Conservation (phyloP, 768 basidiomycete genomes). For the Phlebiopsis gigantea region DNA sequence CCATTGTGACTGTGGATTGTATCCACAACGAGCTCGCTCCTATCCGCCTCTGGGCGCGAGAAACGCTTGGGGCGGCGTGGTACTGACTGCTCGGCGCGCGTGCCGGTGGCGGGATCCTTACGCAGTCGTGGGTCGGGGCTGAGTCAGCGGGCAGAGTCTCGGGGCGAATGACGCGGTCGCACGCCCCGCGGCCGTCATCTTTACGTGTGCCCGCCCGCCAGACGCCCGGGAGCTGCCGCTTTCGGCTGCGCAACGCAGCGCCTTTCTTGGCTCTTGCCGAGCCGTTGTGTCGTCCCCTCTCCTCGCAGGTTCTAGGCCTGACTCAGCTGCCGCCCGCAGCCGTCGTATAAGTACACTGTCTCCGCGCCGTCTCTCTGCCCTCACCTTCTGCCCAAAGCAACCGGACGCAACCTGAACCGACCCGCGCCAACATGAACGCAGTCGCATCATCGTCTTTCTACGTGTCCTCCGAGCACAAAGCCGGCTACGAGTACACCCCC, state of each 20-base stretch:
- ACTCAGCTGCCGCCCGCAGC: not conserved
- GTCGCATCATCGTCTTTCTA: conserved; percentile 3
- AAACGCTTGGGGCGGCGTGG: too few relatives aligned
- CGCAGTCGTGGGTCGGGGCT: too few relatives aligned
- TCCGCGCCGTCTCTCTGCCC: not conserved
- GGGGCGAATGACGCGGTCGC: not conserved
- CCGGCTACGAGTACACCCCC: not conserved
- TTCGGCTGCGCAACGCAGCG: not conserved
- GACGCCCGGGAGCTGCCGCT: not conserved
- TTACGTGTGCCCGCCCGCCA: not conserved
- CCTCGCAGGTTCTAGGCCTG: not conserved
- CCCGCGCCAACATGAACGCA: conserved; percentile 7
- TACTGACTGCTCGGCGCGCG: too few relatives aligned
- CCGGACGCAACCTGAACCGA: not conserved
- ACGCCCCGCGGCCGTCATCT: not conserved
- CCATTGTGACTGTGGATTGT: too few relatives aligned
- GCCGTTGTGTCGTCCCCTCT: not conserved
- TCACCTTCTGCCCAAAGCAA: too few relatives aligned
- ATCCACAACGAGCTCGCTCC: too few relatives aligned
- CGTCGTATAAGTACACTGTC: not conserved
- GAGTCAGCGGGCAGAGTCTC: too few relatives aligned
- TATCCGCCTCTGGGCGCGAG: too few relatives aligned
- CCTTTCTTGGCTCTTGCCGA: not conserved
- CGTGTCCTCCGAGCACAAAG: not conserved
- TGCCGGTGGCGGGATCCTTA: too few relatives aligned